These are phyloP conservation scores for Penicillium verrucosum DNA, from an alignment of 2,329 filamentous ascomycete species.

Conservation along the genomic window DNA sequence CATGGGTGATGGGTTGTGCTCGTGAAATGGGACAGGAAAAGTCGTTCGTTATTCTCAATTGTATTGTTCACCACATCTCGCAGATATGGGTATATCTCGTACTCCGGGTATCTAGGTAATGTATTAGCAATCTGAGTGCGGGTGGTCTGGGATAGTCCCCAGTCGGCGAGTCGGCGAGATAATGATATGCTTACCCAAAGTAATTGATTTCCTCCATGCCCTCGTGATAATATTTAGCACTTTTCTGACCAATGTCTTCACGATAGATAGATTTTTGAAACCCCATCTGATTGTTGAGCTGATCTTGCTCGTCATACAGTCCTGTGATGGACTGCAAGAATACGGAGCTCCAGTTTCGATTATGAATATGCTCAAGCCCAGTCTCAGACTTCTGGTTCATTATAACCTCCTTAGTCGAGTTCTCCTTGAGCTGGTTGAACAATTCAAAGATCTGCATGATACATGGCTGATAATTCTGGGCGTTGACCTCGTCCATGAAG, in stretches of 20 bases:
- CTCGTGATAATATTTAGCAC: constrained; percentile 33
- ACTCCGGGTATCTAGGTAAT: constrained; percentile 21
- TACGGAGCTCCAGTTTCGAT: constrained; percentile 30
- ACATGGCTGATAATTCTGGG: constrained; percentile 33
- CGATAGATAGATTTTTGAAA: constrained; percentile 32
- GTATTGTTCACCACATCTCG: constrained; percentile 33
- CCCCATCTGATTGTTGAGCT: constrained; percentile 36
- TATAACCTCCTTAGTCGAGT: not conserved
- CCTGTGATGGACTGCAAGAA: constrained; percentile 35
- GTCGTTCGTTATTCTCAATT: constrained; percentile 23
- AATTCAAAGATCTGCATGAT: constrained; percentile 32
- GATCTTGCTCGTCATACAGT: constrained; percentile 27
- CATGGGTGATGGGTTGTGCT: constrained; percentile 44
- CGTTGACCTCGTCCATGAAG: constrained; percentile 29
- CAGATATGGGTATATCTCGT: constrained; percentile 14
- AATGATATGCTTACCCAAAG: constrained; percentile 37
- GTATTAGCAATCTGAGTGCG: not conserved
- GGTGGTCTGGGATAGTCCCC: not conserved
- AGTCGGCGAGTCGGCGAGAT: too few relatives aligned
- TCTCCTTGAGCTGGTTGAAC: constrained; percentile 28
- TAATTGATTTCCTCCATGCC: constrained; percentile 40
- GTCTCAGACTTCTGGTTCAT: not conserved
- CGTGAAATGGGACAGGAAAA: constrained; percentile 35
- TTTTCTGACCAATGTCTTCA: constrained; percentile 26
- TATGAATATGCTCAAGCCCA: constrained; percentile 13